Evolutionary conservation across 2,329 filamentous ascomycete species (phyloP).

Genomic region (Aspergillus fumigatiaffinis): DNA sequence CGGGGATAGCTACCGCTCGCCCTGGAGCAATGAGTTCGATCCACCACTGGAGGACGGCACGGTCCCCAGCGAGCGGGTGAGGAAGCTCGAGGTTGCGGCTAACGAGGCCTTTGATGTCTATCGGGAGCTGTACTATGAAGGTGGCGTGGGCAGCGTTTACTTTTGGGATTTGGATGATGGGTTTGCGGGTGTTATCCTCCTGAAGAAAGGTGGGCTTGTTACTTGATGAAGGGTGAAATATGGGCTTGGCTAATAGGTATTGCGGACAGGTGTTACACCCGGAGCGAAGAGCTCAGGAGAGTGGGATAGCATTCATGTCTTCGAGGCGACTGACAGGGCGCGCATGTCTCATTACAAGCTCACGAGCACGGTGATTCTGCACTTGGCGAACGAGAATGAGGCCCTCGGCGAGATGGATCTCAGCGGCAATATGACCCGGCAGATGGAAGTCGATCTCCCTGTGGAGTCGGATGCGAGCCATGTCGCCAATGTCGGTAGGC

Average conservation of each 20-base stretch:
- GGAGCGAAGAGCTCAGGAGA: constrained; percentile 68
- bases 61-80: constrained; percentile 81
- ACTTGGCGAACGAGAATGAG: constrained; percentile 66
- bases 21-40: constrained; percentile 99
- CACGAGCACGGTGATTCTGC: constrained; percentile 92
- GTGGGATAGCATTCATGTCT: constrained; percentile 99
- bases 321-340: constrained; percentile 90
- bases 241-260: constrained; percentile 3
- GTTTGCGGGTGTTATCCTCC: constrained; percentile 88
- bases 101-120: constrained; percentile 98
- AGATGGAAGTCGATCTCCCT: constrained; percentile 86
- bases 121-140: constrained; percentile 87
- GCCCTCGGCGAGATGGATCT: constrained; percentile 82
- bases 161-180: constrained; percentile 98
- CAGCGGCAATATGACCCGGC: constrained; percentile 95
- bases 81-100: constrained; percentile 88
- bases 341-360: constrained; percentile 95
- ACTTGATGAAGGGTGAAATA: neutral
- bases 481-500: constrained; percentile 87
- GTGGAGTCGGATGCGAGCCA: constrained; percentile 89
- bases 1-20: constrained; percentile 93
- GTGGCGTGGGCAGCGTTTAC: constrained; percentile 92
- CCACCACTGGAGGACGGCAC: constrained; percentile 84
- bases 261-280: constrained; percentile 58
- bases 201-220: constrained; percentile 76